Evolutionary conservation across 257 asterid genomes (phyloP), one percentile per base, ranked within the genome.

Genomic region (Cordia subcordata): DNA sequence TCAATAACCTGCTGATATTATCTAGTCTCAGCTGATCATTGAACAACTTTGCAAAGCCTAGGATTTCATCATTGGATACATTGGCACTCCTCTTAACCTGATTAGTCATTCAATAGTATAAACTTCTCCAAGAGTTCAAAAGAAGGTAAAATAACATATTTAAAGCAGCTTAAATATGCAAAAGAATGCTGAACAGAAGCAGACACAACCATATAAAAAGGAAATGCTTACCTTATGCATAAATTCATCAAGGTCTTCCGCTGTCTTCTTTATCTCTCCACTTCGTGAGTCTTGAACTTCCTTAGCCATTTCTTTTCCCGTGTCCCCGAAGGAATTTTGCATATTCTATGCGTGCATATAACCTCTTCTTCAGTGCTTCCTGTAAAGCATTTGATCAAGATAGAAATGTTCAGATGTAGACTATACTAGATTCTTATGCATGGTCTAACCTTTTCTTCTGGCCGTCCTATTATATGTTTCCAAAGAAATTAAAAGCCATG

Each of bases 21-120:
- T 89, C 97, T 46, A 89, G 84, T 21, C 95, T 89, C 71, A 89
- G 87, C 74, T 86, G 95, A 75, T 89, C 96, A 72, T 86, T 89
- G 85, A 89, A 89, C 80, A 89, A 69, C 79, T 84, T 89, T 60
- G 96, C 96, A 65, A 86, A 89, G 61, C 87, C 94, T 69, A 89
- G 67, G 58, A 89, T 89, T 77, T 86, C 96, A 33, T 86, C 96
- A 74, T 89, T 89, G n/a, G 91, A 70, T 68, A 84, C 94, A 53
- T 71, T 67, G 57, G 88, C 82, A 60, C 96, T 95, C 69, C 76
- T 86, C 79, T 95, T 84, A 54, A 84, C 94, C 96, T 89, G 82
- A 55, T 72, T 54, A 55, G 33, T 55, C 8, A 39, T 9, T 50
- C 19, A 37, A 32, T 15, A 37, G 55, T 47, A 11, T 64, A n/a